Conservation (phyloP, 768 basidiomycete species). For the Sporobolomyces phaffii region DNA sequence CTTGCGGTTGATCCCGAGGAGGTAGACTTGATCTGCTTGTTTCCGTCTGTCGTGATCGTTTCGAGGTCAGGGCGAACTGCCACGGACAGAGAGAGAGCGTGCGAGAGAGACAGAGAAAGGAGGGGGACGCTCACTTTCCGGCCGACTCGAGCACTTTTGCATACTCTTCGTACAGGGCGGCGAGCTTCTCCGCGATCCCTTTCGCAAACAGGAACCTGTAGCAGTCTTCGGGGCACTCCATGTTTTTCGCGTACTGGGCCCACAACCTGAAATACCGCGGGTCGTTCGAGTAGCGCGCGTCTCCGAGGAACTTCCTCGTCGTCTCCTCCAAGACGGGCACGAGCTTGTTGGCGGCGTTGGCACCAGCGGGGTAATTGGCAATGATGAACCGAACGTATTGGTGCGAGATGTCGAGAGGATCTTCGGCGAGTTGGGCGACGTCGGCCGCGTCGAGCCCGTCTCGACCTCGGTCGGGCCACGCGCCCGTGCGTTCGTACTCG, state of each 20-base stretch:
- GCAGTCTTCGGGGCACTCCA: constrained; percentile 66
- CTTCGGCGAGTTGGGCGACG: constrained; percentile 50
- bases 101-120: background rate
- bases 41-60: constrained; percentile 55
- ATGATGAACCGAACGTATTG: constrained; percentile 85
- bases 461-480: constrained; percentile 63
- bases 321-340: constrained; percentile 75
- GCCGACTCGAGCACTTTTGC: constrained; percentile 68
- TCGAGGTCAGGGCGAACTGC: no score
- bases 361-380: constrained; percentile 72
- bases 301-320: constrained; percentile 71
- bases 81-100: background rate
- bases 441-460: constrained; percentile 11
- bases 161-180: constrained; percentile 85
- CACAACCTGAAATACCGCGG: constrained; percentile 86
- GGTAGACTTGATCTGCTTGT: constrained; percentile 76
- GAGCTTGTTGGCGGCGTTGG: constrained; percentile 65
- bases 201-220: constrained; percentile 84
- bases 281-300: constrained; percentile 72
- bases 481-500: constrained; percentile 56
- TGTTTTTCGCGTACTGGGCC: constrained; percentile 75
- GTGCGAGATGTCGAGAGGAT: constrained; percentile 78
- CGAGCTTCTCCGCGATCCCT: constrained; percentile 75
- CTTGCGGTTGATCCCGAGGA: constrained; percentile 69
- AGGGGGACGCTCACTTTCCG: constrained; percentile 60